These are phyloP conservation scores for Calonectria ilicicola DNA, from an alignment of 2,329 filamentous ascomycete genomes.

Conservation along the genomic window DNA sequence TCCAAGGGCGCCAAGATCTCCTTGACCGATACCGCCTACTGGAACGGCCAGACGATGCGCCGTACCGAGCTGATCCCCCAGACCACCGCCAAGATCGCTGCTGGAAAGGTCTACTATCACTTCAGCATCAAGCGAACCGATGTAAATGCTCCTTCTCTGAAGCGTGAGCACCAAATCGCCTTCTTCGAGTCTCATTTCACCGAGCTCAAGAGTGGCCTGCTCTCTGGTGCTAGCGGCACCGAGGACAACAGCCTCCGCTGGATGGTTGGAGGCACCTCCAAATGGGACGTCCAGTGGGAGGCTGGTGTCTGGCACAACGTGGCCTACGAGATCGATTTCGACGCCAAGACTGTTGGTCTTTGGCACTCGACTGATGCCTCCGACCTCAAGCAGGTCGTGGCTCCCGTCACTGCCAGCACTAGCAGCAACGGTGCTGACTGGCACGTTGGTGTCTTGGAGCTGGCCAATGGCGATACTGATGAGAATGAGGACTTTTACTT, in stretches of 20 bases:
- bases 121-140: conserved; percentile 73
- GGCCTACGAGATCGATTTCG: conserved; percentile 80
- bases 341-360: conserved; percentile 70
- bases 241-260: conserved; percentile 70
- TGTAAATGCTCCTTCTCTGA: conserved; percentile 70
- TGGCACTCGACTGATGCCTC: conserved; percentile 77
- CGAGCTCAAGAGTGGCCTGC: conserved; percentile 74
- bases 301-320: conserved; percentile 80
- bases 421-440: conserved; percentile 78
- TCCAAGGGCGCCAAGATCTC: conserved; percentile 77
- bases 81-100: conserved; percentile 72
- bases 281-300: conserved; percentile 73
- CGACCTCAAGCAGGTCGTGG: conserved; percentile 68
- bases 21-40: conserved; percentile 72
- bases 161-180: conserved; percentile 74
- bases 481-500: conserved; percentile 76
- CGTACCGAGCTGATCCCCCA: conserved; percentile 81
- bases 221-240: conserved; percentile 45
- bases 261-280: conserved; percentile 69
- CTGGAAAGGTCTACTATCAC: conserved; percentile 78
- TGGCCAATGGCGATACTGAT: conserved; percentile 68
- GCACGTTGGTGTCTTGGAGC: conserved; percentile 77
- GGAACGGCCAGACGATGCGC: conserved; percentile 80
- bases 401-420: conserved; percentile 69
- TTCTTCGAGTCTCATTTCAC: conserved; percentile 80